phyloP scores from a whole-genome alignment of 352 stramenopile species.

The Thalassiosira oceanica region DNA sequence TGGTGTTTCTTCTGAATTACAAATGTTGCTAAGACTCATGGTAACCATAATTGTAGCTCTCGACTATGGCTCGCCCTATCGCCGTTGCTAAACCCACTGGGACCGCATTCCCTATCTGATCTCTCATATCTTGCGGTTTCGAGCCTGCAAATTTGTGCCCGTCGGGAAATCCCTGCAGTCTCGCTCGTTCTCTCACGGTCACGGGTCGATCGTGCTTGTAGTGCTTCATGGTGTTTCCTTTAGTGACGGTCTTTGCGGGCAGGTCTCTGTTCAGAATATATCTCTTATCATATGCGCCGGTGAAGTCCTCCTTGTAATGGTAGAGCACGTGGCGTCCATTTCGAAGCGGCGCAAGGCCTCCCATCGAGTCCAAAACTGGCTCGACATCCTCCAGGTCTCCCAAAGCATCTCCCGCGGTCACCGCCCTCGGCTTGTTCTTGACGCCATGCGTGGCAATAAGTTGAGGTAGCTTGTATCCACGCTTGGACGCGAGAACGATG shows the following conservation, averaged over 20 bases:
- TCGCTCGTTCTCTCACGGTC: constrained; percentile 12
- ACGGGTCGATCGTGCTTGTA: constrained; percentile 21
- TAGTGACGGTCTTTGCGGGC: constrained; percentile 23
- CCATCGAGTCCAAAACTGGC: too few relatives aligned
- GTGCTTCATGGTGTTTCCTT: constrained; percentile 23
- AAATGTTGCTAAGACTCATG: too few relatives aligned
- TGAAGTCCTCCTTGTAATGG: too few relatives aligned
- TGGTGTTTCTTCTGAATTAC: too few relatives aligned
- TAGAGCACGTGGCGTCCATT: too few relatives aligned
- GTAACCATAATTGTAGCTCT: constrained; percentile 25
- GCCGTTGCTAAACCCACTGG: constrained; percentile 15
- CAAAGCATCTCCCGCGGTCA: constrained; percentile 16
- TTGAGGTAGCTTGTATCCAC: too few relatives aligned
- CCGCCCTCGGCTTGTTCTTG: too few relatives aligned
- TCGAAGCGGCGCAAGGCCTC: too few relatives aligned
- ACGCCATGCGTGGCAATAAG: too few relatives aligned
- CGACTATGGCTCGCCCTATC: constrained; percentile 19
- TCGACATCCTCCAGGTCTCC: constrained; percentile 27
- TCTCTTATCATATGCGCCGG: too few relatives aligned
- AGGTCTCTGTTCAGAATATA: too few relatives aligned
- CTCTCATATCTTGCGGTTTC: constrained; percentile 4
- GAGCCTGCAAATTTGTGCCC: constrained; percentile 8
- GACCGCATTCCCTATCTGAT: constrained; percentile 42
- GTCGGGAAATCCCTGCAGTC: constrained; percentile 32
- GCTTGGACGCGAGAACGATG: constrained; percentile 37